Evolutionary conservation across 148 eudicot species (phyloP), one percentile per base, ranked within the genome.

Genomic region (Rhododendron griersonianum): DNA sequence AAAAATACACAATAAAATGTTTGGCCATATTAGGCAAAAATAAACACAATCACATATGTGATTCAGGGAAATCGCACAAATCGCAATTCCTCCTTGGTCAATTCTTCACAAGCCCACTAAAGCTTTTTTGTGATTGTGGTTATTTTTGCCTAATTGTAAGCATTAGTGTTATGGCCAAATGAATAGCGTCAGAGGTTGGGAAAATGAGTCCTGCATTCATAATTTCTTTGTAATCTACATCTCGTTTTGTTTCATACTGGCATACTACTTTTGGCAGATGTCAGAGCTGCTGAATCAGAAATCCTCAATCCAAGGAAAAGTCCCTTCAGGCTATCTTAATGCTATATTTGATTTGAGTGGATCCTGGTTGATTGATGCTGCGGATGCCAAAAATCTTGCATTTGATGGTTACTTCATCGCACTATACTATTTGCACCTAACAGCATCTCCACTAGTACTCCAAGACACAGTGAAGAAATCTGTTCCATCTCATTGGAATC

Each of bases 401-500:
- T 95, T 95, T 89, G 99, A 96, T 92, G 99, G 98, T 79, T 94
- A 92, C 86, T 96, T 92, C 84, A 93, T 96, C 91, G 93, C 99
- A 35, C 88, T 96, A 78, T 96, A 93, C 90, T 89, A 92, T 88
- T 73, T 96, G 88, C 98, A 95, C 89, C 90, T 96, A 16, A 90
- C 91, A 59, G 92, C 98, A 28, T 95, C 98, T 87, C 94, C 96
- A 19, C 85, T 96, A 59, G 91, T 94, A 76, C 98, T 96, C 84
- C 93, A 86, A 45, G 98, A 95, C 47, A 90, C 90, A 84, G 99
- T 96, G 53, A 96, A 94, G 90, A 93, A 93, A 73, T 93, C 95
- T 88, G 98, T 96, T 88, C 98, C 99, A 61, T 92, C 96, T 59
- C 95, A 91, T 55, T 96, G 99, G 99, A 92, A 95, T 89, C 99